These are phyloP conservation scores for Tephrocybe sp. DNA, from an alignment of 768 basidiomycete species.

Conservation along the genomic window DNA sequence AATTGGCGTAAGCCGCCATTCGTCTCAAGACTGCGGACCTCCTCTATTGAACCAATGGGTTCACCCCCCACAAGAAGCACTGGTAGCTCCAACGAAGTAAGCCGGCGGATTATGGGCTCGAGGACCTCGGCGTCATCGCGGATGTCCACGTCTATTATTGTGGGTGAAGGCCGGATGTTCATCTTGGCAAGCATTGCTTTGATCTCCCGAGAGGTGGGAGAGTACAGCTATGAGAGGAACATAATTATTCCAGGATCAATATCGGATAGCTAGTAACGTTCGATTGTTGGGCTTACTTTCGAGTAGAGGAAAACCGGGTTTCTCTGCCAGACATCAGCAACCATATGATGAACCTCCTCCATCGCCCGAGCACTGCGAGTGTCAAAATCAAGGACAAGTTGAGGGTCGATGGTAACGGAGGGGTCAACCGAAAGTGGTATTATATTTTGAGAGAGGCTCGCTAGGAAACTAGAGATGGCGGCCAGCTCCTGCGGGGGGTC, in stretches of 20 bases:
- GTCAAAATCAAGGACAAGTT: constrained; percentile 83
- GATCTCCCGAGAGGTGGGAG: constrained; percentile 64
- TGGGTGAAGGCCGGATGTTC: constrained; percentile 60
- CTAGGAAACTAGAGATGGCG: constrained; percentile 72
- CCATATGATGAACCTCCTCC: constrained; percentile 59
- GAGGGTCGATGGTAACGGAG: constrained; percentile 65
- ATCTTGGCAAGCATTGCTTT: constrained; percentile 57
- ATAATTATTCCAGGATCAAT: neutral
- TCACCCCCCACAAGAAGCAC: constrained; percentile 70
- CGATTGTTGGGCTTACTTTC: constrained; percentile 45
- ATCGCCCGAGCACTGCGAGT: constrained; percentile 60
- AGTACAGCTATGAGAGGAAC: constrained; percentile 48
- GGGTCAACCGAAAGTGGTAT: constrained; percentile 71
- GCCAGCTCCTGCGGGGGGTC: constrained; percentile 65
- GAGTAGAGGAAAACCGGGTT: constrained; percentile 78
- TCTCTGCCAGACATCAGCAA: constrained; percentile 66
- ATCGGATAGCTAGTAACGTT: constrained; percentile 3
- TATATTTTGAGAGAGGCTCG: constrained; percentile 72
- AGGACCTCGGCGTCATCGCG: constrained; percentile 72
- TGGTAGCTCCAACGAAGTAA: constrained; percentile 62
- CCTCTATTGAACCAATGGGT: constrained; percentile 48
- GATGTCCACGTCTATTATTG: constrained; percentile 70
- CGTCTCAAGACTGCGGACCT: constrained; percentile 50
- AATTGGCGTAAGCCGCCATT: constrained; percentile 52
- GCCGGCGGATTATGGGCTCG: constrained; percentile 57